Conservation (phyloP, 2,329 filamentous ascomycete species). For the Aspergillus arachidicola region DNA sequence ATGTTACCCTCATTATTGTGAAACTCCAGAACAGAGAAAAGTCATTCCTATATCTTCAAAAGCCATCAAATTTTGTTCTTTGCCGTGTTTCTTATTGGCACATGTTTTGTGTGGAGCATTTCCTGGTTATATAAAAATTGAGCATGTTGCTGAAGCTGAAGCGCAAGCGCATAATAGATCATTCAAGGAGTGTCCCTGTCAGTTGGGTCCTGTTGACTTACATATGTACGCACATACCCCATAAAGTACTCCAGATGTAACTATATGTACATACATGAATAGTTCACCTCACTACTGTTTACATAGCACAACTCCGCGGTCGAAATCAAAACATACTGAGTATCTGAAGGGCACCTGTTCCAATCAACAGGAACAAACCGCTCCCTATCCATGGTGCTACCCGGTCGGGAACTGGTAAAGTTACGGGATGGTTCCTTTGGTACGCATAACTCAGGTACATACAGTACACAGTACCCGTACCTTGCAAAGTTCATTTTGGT, state of each 20-base stretch:
- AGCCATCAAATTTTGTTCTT: not conserved
- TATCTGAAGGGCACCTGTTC: not conserved
- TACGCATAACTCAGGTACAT: not conserved
- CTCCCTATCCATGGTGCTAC: slow-evolving; percentile 1
- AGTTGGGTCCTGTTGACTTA: not conserved
- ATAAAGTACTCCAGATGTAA: not conserved
- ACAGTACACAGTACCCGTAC: not conserved
- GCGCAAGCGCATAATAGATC: not conserved
- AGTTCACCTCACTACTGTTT: not conserved
- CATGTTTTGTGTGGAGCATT: not conserved
- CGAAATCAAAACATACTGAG: slow-evolving; percentile 1
- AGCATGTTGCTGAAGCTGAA: not conserved
- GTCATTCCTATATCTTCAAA: not conserved
- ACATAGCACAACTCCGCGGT: not conserved
- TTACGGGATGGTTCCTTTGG: slow-evolving; percentile 13
- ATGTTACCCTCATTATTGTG: not conserved
- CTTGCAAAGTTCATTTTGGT: not conserved
- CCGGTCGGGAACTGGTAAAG: not conserved
- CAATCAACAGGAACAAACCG: not conserved
- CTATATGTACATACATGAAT: not conserved
- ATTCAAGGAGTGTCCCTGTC: not conserved
- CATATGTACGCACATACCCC: slow-evolving; percentile 1
- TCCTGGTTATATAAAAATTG: not conserved
- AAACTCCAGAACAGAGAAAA: not conserved
- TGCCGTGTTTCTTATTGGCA: not conserved